These are phyloP conservation scores for Brassica cretica DNA, from an alignment of 345 rosid species.

Conservation along the genomic window DNA sequence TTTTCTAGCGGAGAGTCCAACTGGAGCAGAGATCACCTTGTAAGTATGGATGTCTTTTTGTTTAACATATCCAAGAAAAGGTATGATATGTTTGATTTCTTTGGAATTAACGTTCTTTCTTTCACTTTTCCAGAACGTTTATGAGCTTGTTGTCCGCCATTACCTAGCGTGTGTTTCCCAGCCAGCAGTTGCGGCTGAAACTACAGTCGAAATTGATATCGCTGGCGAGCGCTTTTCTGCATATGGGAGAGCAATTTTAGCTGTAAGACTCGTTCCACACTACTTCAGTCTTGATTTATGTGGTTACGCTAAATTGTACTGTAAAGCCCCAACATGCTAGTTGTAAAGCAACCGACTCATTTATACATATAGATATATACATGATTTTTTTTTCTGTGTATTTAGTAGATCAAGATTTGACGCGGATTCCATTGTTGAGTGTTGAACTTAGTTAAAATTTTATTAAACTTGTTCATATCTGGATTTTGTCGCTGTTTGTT, in stretches of 20 bases:
- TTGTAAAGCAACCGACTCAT: no score
- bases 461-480: no score
- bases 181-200: conserved; percentile 97
- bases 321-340: no score
- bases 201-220: conserved; percentile 89
- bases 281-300: not conserved
- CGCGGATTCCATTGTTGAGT: no score
- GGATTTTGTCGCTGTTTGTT: no score
- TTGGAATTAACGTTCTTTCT: not conserved
- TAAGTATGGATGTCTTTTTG: conserved; percentile 40
- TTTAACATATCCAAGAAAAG: conserved; percentile 16
- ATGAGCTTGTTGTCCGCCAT: conserved; percentile 96
- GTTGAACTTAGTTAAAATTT: no score
- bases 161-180: conserved; percentile 96
- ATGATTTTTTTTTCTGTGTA: no score
- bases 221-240: conserved; percentile 88
- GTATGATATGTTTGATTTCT: not conserved
- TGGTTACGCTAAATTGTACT: no score
- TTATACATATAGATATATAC: no score
- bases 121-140: conserved; percentile 61
- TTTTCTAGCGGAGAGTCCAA: conserved; percentile 78
- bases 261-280: conserved; percentile 54
- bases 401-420: no score
- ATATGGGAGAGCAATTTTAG: conserved; percentile 85
- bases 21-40: conserved; percentile 93